These are phyloP conservation scores for Fusarium sp. DNA, from an alignment of 2,329 filamentous ascomycete species.

Conservation along the genomic window DNA sequence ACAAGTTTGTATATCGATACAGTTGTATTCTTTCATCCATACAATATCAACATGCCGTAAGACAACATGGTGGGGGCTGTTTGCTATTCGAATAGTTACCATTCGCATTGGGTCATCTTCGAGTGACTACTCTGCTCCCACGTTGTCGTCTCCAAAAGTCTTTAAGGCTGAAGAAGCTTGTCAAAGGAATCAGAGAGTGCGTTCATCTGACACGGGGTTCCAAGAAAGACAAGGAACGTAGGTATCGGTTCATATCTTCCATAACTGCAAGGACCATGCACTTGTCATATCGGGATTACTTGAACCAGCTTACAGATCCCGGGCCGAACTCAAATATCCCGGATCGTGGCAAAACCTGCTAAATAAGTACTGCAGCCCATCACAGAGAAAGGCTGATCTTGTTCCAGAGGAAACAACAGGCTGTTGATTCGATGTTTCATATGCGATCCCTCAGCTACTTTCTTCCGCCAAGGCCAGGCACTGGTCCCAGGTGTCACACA, in stretches of 20 bases:
- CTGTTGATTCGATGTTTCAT: not conserved
- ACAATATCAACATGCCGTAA: rapidly evolving
- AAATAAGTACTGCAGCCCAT: not conserved
- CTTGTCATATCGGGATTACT: not conserved
- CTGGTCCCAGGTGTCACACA: not conserved
- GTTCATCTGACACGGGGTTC: too few species aligned
- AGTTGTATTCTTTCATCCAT: not conserved
- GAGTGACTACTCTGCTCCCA: not conserved
- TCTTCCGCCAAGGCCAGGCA: not conserved
- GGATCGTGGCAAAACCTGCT: not conserved
- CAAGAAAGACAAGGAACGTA: not conserved
- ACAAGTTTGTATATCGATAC: not conserved
- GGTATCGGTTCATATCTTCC: not conserved
- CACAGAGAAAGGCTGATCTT: not conserved
- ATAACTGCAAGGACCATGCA: not conserved
- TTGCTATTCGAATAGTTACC: not conserved
- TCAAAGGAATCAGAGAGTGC: not conserved
- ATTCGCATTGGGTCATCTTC: too few species aligned
- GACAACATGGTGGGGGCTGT: not conserved
- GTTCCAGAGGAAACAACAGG: not conserved
- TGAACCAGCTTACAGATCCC: not conserved
- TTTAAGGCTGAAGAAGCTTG: not conserved
- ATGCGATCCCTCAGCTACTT: not conserved
- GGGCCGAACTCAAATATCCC: not conserved
- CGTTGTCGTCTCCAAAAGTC: not conserved